phyloP scores from a whole-genome alignment of 805 yeast species.

The Ascoidea rubescens region DNA sequence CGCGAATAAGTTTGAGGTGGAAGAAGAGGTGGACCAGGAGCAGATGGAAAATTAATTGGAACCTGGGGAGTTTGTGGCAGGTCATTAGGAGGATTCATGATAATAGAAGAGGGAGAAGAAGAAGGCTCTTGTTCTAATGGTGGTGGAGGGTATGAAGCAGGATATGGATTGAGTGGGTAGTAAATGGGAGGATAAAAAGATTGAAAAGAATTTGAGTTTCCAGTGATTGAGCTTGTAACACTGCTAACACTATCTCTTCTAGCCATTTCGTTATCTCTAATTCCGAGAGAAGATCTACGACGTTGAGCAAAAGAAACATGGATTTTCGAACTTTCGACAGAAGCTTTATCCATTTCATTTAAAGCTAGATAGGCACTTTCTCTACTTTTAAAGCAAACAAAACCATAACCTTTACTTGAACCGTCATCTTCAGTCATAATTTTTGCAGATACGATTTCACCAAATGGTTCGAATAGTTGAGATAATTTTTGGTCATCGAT shows the following conservation, averaged over 20 bases:
- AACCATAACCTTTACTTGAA: constrained; percentile 54
- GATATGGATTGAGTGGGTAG: too few relatives aligned
- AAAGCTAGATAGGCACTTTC: constrained; percentile 59
- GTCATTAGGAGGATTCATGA: too few relatives aligned
- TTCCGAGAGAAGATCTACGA: constrained; percentile 32
- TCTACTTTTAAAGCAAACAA: constrained; percentile 59
- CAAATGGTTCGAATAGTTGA: constrained; percentile 29
- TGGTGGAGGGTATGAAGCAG: too few relatives aligned
- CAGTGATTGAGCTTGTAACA: neutral
- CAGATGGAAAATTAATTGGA: too few relatives aligned
- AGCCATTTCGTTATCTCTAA: constrained; percentile 16
- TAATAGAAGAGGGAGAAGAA: too few relatives aligned
- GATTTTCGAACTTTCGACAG: constrained; percentile 35
- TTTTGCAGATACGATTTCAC: constrained; percentile 39
- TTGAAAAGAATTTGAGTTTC: neutral
- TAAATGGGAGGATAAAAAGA: too few relatives aligned
- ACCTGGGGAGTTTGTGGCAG: too few relatives aligned
- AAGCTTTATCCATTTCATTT: constrained; percentile 44
- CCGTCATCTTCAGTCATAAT: constrained; percentile 35
- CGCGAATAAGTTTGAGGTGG: too few relatives aligned
- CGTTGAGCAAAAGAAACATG: constrained; percentile 64
- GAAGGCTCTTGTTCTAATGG: too few relatives aligned
- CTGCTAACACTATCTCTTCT: neutral
- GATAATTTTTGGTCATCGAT: constrained; percentile 41
- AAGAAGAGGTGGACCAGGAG: too few relatives aligned